Conservation (phyloP, 768 basidiomycete genomes). For the Amanita pallidorosea region DNA sequence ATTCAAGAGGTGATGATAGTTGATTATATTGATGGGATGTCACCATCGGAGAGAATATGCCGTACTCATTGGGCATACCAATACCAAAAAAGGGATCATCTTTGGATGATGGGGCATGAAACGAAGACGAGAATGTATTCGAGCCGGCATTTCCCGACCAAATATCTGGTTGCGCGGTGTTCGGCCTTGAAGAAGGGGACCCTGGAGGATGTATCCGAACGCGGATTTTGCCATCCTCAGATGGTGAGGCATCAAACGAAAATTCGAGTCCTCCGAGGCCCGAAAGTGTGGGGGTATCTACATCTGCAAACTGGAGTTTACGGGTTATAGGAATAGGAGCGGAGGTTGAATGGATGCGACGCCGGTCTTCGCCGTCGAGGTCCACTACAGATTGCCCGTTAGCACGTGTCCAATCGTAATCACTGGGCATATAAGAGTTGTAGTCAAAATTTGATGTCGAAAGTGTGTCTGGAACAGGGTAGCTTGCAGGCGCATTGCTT, state of each 20-base stretch:
- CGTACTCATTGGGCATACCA: slow-evolving; percentile 27
- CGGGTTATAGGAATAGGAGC: slow-evolving; percentile 23
- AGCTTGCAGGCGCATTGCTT: slow-evolving; percentile 40
- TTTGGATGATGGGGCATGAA: slow-evolving; percentile 24
- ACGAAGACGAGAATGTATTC: slow-evolving; percentile 23
- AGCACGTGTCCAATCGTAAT: slow-evolving; percentile 45
- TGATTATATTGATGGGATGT: slow-evolving; percentile 23
- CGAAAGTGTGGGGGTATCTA: slow-evolving; percentile 34
- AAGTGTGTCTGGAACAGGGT: slow-evolving; percentile 25
- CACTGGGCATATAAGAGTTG: slow-evolving; percentile 35
- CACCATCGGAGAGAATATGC: slow-evolving; percentile 23
- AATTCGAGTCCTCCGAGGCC: slow-evolving; percentile 54
- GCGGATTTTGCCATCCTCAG: slow-evolving; percentile 61
- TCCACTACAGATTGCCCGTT: slow-evolving; percentile 32
- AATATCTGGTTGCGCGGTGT: slow-evolving; percentile 13
- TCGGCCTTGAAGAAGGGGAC: slow-evolving; percentile 15
- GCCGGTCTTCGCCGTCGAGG: slow-evolving; percentile 29
- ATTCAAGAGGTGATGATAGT: slow-evolving; percentile 16
- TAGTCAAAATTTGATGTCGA: slow-evolving; percentile 40
- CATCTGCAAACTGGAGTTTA: slow-evolving; percentile 50
- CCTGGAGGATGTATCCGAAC: slow-evolving; percentile 58
- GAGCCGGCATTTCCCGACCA: slow-evolving; percentile 14
- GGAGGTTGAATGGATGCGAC: slow-evolving; percentile 18
- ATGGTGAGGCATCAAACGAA: slow-evolving; percentile 57
- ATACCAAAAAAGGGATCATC: slow-evolving; percentile 54